These are phyloP conservation scores for Paxillus involutus DNA, from an alignment of 768 basidiomycete genomes.

Conservation along the genomic window DNA sequence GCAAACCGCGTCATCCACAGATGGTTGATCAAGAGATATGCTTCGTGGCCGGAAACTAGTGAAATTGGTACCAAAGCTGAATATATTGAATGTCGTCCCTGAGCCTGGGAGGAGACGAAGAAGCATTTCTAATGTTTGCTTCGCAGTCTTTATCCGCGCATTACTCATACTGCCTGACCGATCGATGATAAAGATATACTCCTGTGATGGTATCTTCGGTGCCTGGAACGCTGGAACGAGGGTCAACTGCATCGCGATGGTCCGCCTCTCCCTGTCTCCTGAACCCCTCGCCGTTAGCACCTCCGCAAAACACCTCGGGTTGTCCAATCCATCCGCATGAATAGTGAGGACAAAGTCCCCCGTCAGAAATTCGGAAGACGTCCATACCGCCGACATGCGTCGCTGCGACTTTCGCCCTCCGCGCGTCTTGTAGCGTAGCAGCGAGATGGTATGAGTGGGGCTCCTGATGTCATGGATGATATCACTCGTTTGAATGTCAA, in stretches of 20 bases:
- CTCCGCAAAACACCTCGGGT: slow-evolving; percentile 58
- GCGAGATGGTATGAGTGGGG: slow-evolving; percentile 43
- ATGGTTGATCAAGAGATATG: slow-evolving; percentile 26
- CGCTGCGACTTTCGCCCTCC: slow-evolving; percentile 37
- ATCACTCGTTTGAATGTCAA: slow-evolving; percentile 51
- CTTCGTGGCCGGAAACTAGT: slow-evolving; percentile 38
- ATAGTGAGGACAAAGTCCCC: slow-evolving; percentile 54
- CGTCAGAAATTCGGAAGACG: slow-evolving; percentile 42
- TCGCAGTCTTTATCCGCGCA: too few relatives aligned
- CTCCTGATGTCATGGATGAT: slow-evolving; percentile 39
- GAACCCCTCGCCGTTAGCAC: slow-evolving; percentile 21
- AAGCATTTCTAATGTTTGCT: slow-evolving; percentile 44
- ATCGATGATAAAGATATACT: slow-evolving; percentile 63
- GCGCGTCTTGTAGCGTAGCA: slow-evolving; percentile 35
- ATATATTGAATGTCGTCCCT: slow-evolving; percentile 54
- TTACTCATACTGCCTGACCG: slow-evolving; percentile 61
- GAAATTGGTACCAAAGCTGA: slow-evolving; percentile 44
- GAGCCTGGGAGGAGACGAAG: slow-evolving; percentile 46
- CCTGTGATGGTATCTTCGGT: slow-evolving; percentile 43
- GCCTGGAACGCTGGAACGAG: slow-evolving; percentile 54
- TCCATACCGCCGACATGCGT: slow-evolving; percentile 39
- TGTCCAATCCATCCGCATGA: slow-evolving; percentile 47
- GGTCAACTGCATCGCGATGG: slow-evolving; percentile 52
- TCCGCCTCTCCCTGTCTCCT: slow-evolving; percentile 11
- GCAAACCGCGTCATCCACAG: slow-evolving; percentile 38